Conservation (phyloP, 257 asterid species). For the Solanum megistacrolobum region DNA sequence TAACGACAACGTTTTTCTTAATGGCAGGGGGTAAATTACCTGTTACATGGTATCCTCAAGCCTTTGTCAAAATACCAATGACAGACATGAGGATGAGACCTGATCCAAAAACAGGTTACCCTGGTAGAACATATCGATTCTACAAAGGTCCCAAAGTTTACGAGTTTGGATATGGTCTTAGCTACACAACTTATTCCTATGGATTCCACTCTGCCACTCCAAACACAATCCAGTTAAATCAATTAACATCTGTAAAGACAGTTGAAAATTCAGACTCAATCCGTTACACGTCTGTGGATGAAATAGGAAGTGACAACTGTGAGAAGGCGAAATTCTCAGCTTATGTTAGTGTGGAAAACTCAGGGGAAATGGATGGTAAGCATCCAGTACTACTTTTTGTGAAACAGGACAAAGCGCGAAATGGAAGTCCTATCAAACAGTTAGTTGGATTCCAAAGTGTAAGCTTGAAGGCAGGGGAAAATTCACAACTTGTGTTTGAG, state of each 20-base stretch:
- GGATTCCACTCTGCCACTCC: constrained; percentile 34
- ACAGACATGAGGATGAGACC: constrained; percentile 91
- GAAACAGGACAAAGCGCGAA: constrained; percentile 7
- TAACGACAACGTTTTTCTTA: background rate
- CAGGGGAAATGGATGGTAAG: constrained; percentile 44
- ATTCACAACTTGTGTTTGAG: constrained; percentile 28
- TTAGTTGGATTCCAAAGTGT: constrained; percentile 58
- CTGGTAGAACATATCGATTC: constrained; percentile 69
- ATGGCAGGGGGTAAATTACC: constrained; percentile 72
- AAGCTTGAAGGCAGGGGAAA: constrained; percentile 34
- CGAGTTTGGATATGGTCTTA: constrained; percentile 66
- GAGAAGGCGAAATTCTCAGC: constrained; percentile 45
- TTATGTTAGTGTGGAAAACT: constrained; percentile 42
- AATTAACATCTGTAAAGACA: background rate
- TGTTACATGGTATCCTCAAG: constrained; percentile 77
- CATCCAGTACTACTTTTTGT: constrained; percentile 59
- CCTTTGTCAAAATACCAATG: constrained; percentile 53
- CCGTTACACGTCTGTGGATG: constrained; percentile 24
- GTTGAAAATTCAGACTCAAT: constrained; percentile 5
- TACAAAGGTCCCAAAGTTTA: constrained; percentile 59
- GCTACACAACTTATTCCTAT: constrained; percentile 60
- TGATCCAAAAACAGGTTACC: constrained; percentile 48
- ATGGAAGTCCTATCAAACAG: constrained; percentile 35
- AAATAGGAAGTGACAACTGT: constrained; percentile 33
- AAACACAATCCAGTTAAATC: constrained; percentile 36